phyloP scores from a whole-genome alignment of 2,329 filamentous ascomycete genomes.

The Aspergillus sclerotialis region DNA sequence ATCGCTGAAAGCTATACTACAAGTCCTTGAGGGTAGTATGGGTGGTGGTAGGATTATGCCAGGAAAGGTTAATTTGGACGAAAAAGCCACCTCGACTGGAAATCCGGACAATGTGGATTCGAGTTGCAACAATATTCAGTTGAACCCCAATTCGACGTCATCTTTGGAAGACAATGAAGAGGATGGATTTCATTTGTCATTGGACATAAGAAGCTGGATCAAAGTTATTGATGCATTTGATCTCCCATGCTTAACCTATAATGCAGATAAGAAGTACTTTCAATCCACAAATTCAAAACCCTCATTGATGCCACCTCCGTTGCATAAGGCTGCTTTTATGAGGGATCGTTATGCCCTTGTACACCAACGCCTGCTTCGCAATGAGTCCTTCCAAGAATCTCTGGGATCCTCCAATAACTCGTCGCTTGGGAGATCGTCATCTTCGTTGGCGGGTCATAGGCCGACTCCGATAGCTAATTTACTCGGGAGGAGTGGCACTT shows the following conservation, averaged over 20 bases:
- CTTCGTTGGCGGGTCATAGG: constrained; percentile 60
- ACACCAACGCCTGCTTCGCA: constrained; percentile 83
- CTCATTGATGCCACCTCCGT: constrained; percentile 66
- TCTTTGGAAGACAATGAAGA: constrained; percentile 48
- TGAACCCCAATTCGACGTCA: constrained; percentile 7
- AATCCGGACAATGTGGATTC: constrained; percentile 39
- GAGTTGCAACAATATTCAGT: constrained; percentile 42
- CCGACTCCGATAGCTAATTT: constrained; percentile 77
- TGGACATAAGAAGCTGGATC: constrained; percentile 73
- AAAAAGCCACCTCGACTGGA: constrained; percentile 10
- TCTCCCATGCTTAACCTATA: constrained; percentile 57
- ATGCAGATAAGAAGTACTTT: constrained; percentile 73
- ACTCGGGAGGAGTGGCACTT: constrained; percentile 71
- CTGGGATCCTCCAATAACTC: constrained; percentile 56
- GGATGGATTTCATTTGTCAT: constrained; percentile 54
- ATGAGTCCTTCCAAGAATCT: constrained; percentile 85
- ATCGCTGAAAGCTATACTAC: constrained; percentile 70
- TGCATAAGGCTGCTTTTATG: constrained; percentile 78
- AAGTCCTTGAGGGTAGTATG: constrained; percentile 80
- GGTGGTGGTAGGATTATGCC: constrained; percentile 57
- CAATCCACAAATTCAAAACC: constrained; percentile 63
- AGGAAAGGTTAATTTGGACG: constrained; percentile 41
- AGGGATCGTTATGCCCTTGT: constrained; percentile 87
- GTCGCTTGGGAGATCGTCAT: constrained; percentile 53
- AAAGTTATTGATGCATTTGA: constrained; percentile 78